phyloP scores from a whole-genome alignment of 331 rosid species.

The Cydonia oblonga region DNA sequence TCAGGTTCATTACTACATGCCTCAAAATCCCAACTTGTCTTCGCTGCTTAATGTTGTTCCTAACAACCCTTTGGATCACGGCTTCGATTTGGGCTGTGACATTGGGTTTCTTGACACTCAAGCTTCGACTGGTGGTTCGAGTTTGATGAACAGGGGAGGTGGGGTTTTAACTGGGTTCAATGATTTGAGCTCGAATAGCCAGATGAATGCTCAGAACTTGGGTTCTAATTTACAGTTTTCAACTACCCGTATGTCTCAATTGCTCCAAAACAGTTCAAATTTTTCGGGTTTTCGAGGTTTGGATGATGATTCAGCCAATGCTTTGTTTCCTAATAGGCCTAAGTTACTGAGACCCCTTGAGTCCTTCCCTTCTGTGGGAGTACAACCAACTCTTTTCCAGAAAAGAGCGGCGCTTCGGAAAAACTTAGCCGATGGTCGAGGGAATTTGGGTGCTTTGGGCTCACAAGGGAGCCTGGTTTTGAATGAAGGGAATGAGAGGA shows the following conservation, averaged over 20 bases:
- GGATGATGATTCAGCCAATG: conserved; percentile 30
- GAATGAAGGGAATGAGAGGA: conserved; percentile 16
- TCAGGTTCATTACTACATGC: conserved; percentile 47
- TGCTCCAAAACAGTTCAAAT: conserved; percentile 11
- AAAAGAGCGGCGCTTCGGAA: conserved; percentile 61
- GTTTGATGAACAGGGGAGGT: conserved; percentile 20
- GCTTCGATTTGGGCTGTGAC: conserved; percentile 46
- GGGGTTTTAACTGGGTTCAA: conserved; percentile 25
- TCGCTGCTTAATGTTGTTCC: conserved; percentile 35
- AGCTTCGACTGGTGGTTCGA: conserved; percentile 24
- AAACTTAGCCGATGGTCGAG: conserved; percentile 22
- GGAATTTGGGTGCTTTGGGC: conserved; percentile 19
- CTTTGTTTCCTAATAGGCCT: conserved; percentile 40
- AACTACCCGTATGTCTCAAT: conserved; percentile 10
- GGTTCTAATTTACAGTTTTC: conserved; percentile 24
- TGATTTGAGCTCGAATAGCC: conserved; percentile 28
- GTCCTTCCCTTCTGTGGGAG: conserved; percentile 46
- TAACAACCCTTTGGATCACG: conserved; percentile 35
- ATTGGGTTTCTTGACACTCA: conserved; percentile 47
- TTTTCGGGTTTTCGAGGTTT: conserved; percentile 37
- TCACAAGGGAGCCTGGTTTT: conserved; percentile 11
- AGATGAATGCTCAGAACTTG: conserved; percentile 23
- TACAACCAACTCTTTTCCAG: conserved; percentile 72
- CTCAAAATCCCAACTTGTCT: conserved; percentile 36
- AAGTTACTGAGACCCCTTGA: conserved; percentile 52